phyloP scores from a whole-genome alignment of 805 yeast species.

The Wickerhamiella musiphila region DNA sequence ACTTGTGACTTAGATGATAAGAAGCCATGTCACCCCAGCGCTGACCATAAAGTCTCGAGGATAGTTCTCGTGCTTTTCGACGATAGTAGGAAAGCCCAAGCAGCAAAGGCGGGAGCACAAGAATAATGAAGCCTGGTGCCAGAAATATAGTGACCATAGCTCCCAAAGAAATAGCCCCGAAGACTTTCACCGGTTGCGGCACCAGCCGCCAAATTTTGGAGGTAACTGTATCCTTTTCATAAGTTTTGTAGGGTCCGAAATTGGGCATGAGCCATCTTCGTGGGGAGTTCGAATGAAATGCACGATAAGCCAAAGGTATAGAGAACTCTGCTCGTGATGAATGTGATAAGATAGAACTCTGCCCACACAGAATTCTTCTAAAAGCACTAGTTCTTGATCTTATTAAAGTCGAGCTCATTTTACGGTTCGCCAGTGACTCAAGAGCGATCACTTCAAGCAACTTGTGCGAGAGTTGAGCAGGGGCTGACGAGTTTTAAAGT shows the following conservation, averaged over 20 bases:
- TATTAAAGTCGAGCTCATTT: too few species aligned
- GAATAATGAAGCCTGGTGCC: slow-evolving; percentile 12
- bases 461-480: too few species aligned
- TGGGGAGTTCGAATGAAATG: too few species aligned
- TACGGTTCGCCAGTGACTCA: too few species aligned
- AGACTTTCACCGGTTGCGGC: slow-evolving; percentile 14
- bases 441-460: too few species aligned
- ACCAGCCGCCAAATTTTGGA: slow-evolving; percentile 1
- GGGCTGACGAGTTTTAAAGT: too few species aligned
- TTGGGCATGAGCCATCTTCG: too few species aligned
- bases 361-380: too few species aligned
- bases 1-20: slow-evolving; percentile 10
- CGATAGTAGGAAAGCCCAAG: slow-evolving; percentile 9
- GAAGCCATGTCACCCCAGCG: slow-evolving; percentile 14
- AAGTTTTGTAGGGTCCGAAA: slow-evolving; percentile 2
- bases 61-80: slow-evolving; percentile 4
- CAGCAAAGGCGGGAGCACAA: slow-evolving; percentile 11
- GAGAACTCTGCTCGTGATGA: too few species aligned
- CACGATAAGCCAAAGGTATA: too few species aligned
- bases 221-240: slow-evolving; percentile 1
- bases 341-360: too few species aligned
- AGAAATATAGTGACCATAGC: slow-evolving; percentile 12
- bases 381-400: too few species aligned
- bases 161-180: slow-evolving; percentile 8
- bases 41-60: slow-evolving; percentile 9